These are phyloP conservation scores for Thelephora terrestris DNA, from an alignment of 1,284 basidiomycete genomes.

Conservation along the genomic window DNA sequence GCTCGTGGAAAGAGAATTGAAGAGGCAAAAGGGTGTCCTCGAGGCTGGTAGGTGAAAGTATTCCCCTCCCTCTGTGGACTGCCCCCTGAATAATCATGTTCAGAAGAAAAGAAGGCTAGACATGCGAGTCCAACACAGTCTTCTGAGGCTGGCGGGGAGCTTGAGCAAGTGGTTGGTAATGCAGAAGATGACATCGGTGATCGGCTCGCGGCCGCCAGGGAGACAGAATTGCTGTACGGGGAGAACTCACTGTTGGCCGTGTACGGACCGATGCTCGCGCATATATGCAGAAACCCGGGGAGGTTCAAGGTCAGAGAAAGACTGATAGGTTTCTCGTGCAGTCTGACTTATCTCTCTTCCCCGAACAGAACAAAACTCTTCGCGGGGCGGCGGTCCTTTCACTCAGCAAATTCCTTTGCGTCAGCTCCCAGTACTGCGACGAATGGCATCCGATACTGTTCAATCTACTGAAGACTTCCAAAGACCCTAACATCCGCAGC, in stretches of 20 bases:
- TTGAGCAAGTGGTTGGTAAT: constrained; percentile 95
- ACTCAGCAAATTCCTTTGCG: constrained; percentile 94
- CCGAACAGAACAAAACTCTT: constrained; percentile 69
- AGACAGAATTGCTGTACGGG: constrained; percentile 84
- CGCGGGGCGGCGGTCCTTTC: constrained; percentile 83
- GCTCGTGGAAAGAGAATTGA: constrained; percentile 94
- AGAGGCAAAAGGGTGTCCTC: constrained; percentile 88
- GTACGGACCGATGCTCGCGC: constrained; percentile 85
- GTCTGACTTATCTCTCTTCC: background rate
- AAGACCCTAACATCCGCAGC: constrained; percentile 81
- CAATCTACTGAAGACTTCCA: constrained; percentile 87
- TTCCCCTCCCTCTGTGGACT: background rate
- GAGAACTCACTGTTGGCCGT: constrained; percentile 74
- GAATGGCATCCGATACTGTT: constrained; percentile 82
- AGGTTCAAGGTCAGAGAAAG: constrained; percentile 61
- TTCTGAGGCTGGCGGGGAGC: constrained; percentile 73
- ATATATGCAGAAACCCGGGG: constrained; percentile 83
- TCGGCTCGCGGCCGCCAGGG: constrained; percentile 72
- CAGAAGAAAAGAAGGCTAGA: constrained; percentile 46
- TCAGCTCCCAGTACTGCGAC: constrained; percentile 92
- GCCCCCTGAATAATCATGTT: background rate
- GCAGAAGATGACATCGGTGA: constrained; percentile 99
- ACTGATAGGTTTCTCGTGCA: background rate
- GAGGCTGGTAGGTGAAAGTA: constrained; percentile 47
- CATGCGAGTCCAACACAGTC: constrained; percentile 23